Percentiles rank a stretch among this genome's conserved stretches.
These are phyloP conservation scores for Entophlyctis luteolus DNA, from an alignment of 192 early-diverging fungal species.

Conservation along the genomic window DNA sequence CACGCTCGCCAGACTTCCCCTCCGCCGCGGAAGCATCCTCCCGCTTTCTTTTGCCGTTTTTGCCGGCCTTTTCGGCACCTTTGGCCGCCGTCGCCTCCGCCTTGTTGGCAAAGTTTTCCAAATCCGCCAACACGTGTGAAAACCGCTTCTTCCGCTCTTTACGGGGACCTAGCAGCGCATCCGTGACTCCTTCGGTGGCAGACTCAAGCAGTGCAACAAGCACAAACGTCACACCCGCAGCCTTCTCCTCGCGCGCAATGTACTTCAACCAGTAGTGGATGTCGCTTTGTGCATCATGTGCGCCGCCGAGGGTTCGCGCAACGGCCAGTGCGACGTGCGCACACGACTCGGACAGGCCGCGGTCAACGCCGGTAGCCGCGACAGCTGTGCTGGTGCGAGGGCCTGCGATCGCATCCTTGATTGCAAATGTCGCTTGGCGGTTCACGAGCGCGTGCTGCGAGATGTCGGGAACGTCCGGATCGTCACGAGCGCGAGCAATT, in stretches of 20 bases:
- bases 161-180: conserved; percentile 8
- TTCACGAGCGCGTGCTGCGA: conserved; percentile 34
- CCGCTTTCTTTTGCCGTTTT: not conserved
- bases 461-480: conserved; percentile 43
- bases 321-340: too few species aligned
- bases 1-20: not conserved
- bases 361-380: too few species aligned
- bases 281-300: too few species aligned
- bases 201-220: conserved; percentile 36
- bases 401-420: conserved; percentile 38
- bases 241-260: conserved; percentile 24
- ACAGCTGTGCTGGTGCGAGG: not conserved
- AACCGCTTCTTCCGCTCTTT: conserved; percentile 1
- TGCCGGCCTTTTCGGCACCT: not conserved
- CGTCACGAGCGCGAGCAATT: conserved; percentile 32
- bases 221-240: conserved; percentile 37
- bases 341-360: too few species aligned
- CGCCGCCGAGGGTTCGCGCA: too few species aligned
- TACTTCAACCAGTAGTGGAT: conserved; percentile 29
- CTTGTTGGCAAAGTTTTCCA: conserved; percentile 1
- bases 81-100: not conserved
- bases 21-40: conserved; percentile 2
- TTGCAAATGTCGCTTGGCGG: conserved; percentile 29
- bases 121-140: conserved; percentile 3
- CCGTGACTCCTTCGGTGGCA: conserved; percentile 4